Evolutionary conservation across 2,329 filamentous ascomycete species (phyloP).

Genomic region (Claviceps humidiphila): DNA sequence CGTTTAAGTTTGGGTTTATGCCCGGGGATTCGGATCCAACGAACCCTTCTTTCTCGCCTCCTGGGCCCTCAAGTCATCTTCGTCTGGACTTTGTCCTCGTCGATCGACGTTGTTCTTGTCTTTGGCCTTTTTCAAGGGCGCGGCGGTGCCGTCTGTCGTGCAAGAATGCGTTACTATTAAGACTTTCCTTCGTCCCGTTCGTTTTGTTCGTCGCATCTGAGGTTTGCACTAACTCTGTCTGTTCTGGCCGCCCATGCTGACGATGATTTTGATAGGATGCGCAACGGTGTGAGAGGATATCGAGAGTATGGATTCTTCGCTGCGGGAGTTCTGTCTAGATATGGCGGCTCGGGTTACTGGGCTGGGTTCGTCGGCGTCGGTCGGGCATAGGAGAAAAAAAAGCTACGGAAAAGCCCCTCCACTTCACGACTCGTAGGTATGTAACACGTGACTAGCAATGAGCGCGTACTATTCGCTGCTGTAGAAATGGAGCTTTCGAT

Average conservation of each 20-base stretch:
- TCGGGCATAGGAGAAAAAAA: background rate
- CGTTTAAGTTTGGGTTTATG: background rate
- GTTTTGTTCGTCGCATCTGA: background rate
- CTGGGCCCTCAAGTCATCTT: background rate
- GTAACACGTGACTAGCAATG: no score
- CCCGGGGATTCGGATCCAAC: background rate
- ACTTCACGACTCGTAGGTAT: no score
- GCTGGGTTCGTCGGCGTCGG: background rate
- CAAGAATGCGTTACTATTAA: background rate
- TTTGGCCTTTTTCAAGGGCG: conserved; percentile 73
- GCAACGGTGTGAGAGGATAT: background rate
- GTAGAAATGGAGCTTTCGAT: no score
- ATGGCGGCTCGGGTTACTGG: background rate
- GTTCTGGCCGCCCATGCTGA: conserved; percentile 25
- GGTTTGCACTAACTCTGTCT: conserved; percentile 21
- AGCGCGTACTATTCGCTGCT: no score
- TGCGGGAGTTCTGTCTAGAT: background rate
- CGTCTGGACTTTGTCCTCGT: background rate
- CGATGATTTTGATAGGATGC: background rate
- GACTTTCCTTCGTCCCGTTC: background rate
- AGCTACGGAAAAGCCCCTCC: background rate
- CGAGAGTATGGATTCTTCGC: background rate
- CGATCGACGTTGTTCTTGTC: conserved; percentile 44
- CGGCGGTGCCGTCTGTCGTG: conserved; percentile 61
- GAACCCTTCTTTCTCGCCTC: background rate